Conservation (phyloP, 1,139 yeast genomes). For the Saccharomyces pastorianus region DNA sequence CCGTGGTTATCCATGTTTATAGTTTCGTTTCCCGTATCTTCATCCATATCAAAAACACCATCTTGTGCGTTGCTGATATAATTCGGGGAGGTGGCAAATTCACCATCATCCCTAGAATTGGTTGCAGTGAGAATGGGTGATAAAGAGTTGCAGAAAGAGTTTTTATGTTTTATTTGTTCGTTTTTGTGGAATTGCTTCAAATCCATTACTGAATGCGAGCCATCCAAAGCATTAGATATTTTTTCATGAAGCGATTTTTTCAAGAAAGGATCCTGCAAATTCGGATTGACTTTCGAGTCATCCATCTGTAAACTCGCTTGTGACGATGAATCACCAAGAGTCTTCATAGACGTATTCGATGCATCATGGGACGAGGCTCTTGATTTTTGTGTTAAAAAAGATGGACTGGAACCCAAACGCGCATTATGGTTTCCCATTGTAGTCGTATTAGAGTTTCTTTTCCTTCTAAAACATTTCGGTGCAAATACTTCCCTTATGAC, state of each 20-base stretch:
- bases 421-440: conserved; percentile 2
- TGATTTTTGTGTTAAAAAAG: conserved; percentile 3
- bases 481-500: conserved; percentile 67
- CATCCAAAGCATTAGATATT: conserved; percentile 23
- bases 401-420: background rate
- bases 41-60: conserved; percentile 2
- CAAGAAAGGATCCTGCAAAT: conserved; percentile 18
- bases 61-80: background rate
- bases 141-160: background rate
- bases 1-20: conserved; percentile 18
- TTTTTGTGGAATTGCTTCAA: conserved; percentile 25
- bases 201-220: conserved; percentile 28
- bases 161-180: conserved; percentile 8
- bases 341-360: conserved; percentile 2
- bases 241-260: conserved; percentile 19
- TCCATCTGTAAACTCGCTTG: background rate
- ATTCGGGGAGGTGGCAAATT: background rate
- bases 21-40: conserved; percentile 19
- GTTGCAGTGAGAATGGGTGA: background rate
- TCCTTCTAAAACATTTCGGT: conserved; percentile 32
- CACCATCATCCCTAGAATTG: background rate
- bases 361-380: conserved; percentile 12
- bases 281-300: background rate
- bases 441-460: conserved; percentile 4
- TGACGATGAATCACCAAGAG: conserved; percentile 6